phyloP scores from a whole-genome alignment of 306 rosid species.

The Clitoria ternatea region DNA sequence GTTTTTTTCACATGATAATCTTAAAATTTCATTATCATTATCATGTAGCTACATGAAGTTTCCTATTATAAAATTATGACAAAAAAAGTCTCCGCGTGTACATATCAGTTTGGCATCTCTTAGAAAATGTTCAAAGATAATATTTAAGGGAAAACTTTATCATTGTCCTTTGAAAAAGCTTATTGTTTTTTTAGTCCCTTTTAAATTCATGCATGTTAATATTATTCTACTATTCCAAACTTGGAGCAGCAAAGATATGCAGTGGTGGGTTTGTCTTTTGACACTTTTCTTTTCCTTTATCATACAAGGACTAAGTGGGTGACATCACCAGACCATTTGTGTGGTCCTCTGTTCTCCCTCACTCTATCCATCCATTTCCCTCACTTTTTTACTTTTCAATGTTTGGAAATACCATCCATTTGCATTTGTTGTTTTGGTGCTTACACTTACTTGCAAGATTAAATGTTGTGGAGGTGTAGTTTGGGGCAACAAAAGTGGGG shows the following conservation, averaged over 20 bases:
- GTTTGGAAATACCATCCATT: slow-evolving; percentile 26
- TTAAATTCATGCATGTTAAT: not conserved
- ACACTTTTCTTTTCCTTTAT: slow-evolving; percentile 6
- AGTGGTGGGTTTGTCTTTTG: slow-evolving; percentile 32
- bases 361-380: slow-evolving; percentile 26
- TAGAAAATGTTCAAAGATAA: not conserved
- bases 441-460: slow-evolving; percentile 15
- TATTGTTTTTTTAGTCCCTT: not conserved
- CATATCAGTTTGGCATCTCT: not conserved
- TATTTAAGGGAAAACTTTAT: not conserved
- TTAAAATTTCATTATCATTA: not conserved
- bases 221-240: not conserved
- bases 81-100: not conserved
- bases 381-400: slow-evolving; percentile 12
- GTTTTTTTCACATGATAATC: not conserved
- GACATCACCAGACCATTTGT: slow-evolving; percentile 44
- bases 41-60: not conserved
- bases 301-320: slow-evolving; percentile 27
- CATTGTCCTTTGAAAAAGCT: not conserved
- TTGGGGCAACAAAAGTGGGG: slow-evolving; percentile 23
- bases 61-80: not conserved
- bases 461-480: slow-evolving; percentile 20
- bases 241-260: slow-evolving; percentile 29
- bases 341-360: slow-evolving; percentile 39
- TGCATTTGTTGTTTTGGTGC: slow-evolving; percentile 25